Base-by-base conservation (phyloP, 176 grass and related monocot genomes). In the Carex myosuroides region DNA sequence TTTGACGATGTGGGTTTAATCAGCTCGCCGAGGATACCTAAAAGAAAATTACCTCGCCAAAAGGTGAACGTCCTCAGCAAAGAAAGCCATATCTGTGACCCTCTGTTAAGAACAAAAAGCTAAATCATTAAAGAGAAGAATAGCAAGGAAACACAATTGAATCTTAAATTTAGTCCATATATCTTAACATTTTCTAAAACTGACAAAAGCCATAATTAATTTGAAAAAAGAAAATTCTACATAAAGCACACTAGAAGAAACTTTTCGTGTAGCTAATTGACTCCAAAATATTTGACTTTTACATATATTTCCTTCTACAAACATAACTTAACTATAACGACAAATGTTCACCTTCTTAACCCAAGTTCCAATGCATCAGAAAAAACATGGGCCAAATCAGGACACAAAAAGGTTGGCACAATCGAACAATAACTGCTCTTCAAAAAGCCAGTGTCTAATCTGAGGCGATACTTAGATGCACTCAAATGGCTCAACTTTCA, bases 71-170 rank as follows among this genome's bases (percentile, higher is more conserved):
- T 98, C 95, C 92, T 94, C 92, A 41, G 95, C 95, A 86, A 94
- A 98, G 86, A 98, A 98, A 83, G 89, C 89, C 95, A 98, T 98
- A 87, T 98, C 95, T 1, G 95, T 94, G 37, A 98, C 95, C 85
- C 89, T 98, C 95, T 98, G 88, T 60, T 87, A 76, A 54, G 86
- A 86, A 87, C 86, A 89, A 85, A 64, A 55, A 61, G 22, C 48
- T 16, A 80, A 90, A 90, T 85, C 35, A 60, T 83, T 63, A 80
- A 63, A 66, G 44, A 52, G 61, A 86, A 87, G 65, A 64, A 48
- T 4, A 39, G 11, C 26, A 83, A 18, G 52, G 14, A 32, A 48
- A 18, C 30, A 13, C 20, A 79, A 30, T 5, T 5, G 37, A 33
- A 78, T 55, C 21, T 17, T 17, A 53, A 55, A 77, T 57, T 55